Evolutionary conservation across 2,329 filamentous ascomycete genomes (phyloP), one percentile per base, ranked within the genome.

Genomic region (Raffaelea albimanens): DNA sequence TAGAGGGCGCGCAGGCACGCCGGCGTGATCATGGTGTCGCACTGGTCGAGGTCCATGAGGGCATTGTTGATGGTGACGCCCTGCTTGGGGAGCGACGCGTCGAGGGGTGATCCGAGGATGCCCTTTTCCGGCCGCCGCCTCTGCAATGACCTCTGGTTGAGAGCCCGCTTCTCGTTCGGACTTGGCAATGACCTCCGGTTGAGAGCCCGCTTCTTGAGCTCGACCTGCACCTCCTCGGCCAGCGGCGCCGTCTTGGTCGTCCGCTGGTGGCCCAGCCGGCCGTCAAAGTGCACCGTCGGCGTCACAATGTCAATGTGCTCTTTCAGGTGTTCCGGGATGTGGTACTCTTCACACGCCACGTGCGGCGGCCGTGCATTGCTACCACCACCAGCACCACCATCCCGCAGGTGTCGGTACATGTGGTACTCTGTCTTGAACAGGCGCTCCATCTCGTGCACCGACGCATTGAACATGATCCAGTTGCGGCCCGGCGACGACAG

Each of bases 401-500:
- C 52, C 2, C 56, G 52, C 10, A 56, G 54, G 53, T 75, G 69
- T 52, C 68, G 61, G 55, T 72, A 77, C 40, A 72, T 58, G 52
- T 76, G 68, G 54, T 76, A 78, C 49, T 74, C 63, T 7, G 76
- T 70, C 53, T 69, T 67, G 43, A 80, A 66, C 18, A 80, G 64
- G 19, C 60, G 58, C 58, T 80, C 75, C 5, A 72, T 68, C 57
- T 81, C 72, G 33, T 67, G 62, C 3, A 72, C 71, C 5, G 73
- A 73, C 9, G 74, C 73, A 47, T 76, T 67, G 56, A 80, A 78
- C 11, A 67, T 62, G 19, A 80, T 56, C 73, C 76, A 80, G 44
- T 70, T 70, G 46, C 71, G 68, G 23, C 71, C 71, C 39, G 67
- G 64, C 0, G 75, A 75, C 40, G n/a, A 29, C 25, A 76, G 67